Percentiles rank a stretch among this genome's conserved stretches.
phyloP scores from a whole-genome alignment of 2,329 filamentous ascomycete species.

The Trichoderma simmonsii region DNA sequence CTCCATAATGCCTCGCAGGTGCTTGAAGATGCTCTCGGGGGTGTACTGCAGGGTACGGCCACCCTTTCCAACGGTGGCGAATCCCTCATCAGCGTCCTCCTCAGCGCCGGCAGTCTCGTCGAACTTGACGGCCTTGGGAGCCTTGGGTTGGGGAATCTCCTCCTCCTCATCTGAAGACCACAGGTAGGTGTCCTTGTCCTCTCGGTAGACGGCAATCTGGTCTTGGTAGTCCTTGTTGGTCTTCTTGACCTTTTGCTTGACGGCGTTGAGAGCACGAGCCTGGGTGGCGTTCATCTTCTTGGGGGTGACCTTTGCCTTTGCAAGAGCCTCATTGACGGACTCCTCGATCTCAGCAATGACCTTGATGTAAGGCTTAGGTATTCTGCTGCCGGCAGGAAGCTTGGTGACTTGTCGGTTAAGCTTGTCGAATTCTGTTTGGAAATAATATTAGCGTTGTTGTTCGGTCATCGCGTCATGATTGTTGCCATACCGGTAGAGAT shows the following conservation, averaged over 20 bases:
- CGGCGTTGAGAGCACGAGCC: constrained; percentile 88
- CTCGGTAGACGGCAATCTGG: constrained; percentile 83
- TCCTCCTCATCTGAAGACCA: constrained; percentile 78
- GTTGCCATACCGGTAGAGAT: constrained; percentile 73
- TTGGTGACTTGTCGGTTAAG: constrained; percentile 83
- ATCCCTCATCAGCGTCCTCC: constrained; percentile 69
- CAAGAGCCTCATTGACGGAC: constrained; percentile 85
- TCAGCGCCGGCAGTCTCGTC: constrained; percentile 46
- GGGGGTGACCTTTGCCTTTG: constrained; percentile 91
- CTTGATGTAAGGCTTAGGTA: constrained; percentile 90
- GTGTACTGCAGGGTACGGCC: constrained; percentile 90
- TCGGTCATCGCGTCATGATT: not conserved
- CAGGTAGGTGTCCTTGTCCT: constrained; percentile 84
- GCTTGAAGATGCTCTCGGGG: constrained; percentile 96
- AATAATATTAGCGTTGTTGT: constrained; percentile 17
- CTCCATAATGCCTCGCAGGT: constrained; percentile 88
- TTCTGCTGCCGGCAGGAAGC: constrained; percentile 70
- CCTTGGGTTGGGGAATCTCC: constrained; percentile 49
- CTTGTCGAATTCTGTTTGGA: constrained; percentile 78
- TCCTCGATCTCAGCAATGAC: constrained; percentile 91
- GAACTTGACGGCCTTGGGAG: constrained; percentile 33
- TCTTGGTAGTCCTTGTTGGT: constrained; percentile 91
- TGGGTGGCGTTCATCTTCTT: constrained; percentile 99
- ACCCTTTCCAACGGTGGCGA: constrained; percentile 82
- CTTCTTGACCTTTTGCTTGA: constrained; percentile 98